Evolutionary conservation across 1,284 basidiomycete genomes (phyloP), one percentile per base, ranked within the genome.

Genomic region (Phylloboletellus chloephorus): DNA sequence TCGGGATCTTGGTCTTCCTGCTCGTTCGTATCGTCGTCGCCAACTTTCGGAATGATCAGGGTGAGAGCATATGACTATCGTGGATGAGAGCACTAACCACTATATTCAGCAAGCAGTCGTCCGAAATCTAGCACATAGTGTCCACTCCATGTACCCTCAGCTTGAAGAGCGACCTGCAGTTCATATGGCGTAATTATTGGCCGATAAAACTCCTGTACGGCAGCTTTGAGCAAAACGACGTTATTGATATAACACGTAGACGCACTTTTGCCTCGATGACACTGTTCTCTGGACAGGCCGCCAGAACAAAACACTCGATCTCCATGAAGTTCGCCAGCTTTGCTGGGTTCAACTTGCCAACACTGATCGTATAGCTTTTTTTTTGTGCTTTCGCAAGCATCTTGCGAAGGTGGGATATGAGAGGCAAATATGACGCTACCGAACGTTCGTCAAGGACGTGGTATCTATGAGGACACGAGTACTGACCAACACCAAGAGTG

Each of bases 131-230:
- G 71, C 7, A 88, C 74, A 54, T 96, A 95, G 41, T 76, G 72
- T 0, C 90, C 87, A 1, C 76, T 82, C 92, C 90, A 95, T 23
- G 64, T 71, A 46, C 74, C 76, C 41, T 79, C 74, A 0, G 71
- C 64, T 47, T 72, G 77, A 12, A 98, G 71, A 0, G 94, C 91
- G 3, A 96, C 66, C 52, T 88, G 79, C 29, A 98, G 72, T 61
- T 98, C 96, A 61, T 82, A 97, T 0, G 96, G 96, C 1, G 95
- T 98, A 17, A 98, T 76, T 39, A 99, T 95, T 0, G 95, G 94
- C 15, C 80, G 71, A 41, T 85, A 72, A 59, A 94, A 98, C 17
- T 97, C 94, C 82, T 92, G 44, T n/a, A 19, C 11, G 4, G 2
- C 7, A 28, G 2, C 15, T 26, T 39, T 30, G 11, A 19, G 25